Base-by-base conservation (phyloP, 352 stramenopile genomes). In the Pythium vanterpoolii region DNA sequence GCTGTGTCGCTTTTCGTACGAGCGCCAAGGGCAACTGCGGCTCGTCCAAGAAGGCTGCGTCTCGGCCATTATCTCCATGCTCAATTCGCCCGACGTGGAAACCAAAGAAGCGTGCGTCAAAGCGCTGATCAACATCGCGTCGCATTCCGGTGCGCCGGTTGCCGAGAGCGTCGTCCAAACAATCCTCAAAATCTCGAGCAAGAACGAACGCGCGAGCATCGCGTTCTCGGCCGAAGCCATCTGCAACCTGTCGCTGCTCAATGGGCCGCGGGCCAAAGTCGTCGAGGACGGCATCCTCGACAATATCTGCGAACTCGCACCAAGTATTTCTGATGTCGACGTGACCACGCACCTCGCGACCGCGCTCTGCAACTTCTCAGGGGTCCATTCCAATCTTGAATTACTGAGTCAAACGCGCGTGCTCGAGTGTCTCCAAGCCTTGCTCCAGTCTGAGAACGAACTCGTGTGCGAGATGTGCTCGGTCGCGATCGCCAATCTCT, bases 101-200 rank as follows among this genome's bases (percentile, higher is more conserved):
- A 92, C 84, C 1, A 93, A 92, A 54, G 84, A 93, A 54, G 78
- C 84, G 1, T 90, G 84, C 39, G 72, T 93, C n/a, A 93, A 92
- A 56, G 72, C 84, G 8, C 71, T 92, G n/a, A 85, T 93, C 60
- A 93, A 93, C 65, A 90, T 93, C 31, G 79, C 82, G 1, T 92
- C 79, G 4, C 72, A 81, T 26, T 89, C 80, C 2, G 79, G 78
- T 23, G 56, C 76, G 0, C 52, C 74, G 0, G 79, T 93, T 0
- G 74, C 82, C 1, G 84, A 94, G 47, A 90, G 75, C 18, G 84
- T 92, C 51, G 80, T 91, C 11, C 80, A 91, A 31, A 77, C 83
- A 3, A 83, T 94, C 26, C 69, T 89, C 53, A 90, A 90, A 38
- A 81, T 92, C 26, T 83, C 82, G 9, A 74, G 76, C 7, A 86